Evolutionary conservation across 1,139 yeast genomes (phyloP).

Genomic region (Taphrina betulina): DNA sequence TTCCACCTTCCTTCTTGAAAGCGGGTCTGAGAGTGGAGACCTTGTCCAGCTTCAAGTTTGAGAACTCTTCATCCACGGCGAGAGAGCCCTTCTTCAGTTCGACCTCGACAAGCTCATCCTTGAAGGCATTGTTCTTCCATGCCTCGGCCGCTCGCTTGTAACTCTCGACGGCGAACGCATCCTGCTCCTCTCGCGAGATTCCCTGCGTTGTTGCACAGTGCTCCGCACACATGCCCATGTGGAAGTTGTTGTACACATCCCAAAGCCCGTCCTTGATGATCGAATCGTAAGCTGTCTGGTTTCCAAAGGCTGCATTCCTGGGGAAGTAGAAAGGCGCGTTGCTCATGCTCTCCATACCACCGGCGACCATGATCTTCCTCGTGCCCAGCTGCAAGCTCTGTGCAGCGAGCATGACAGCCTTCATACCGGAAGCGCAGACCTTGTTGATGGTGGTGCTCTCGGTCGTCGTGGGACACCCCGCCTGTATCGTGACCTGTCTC

Average conservation of each 20-base stretch:
- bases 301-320: conserved; percentile 82
- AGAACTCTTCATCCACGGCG: conserved; percentile 71
- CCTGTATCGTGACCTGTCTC: conserved; percentile 89
- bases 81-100: conserved; percentile 83
- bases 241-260: conserved; percentile 79
- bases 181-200: conserved; percentile 72
- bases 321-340: conserved; percentile 93
- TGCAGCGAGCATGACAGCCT: conserved; percentile 84
- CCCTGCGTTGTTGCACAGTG: conserved; percentile 77
- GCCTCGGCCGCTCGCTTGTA: conserved; percentile 82
- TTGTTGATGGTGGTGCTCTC: conserved; percentile 91
- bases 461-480: conserved; percentile 75
- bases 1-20: conserved; percentile 66
- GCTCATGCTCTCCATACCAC: conserved; percentile 97
- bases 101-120: conserved; percentile 73
- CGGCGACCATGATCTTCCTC: conserved; percentile 90
- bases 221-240: conserved; percentile 97
- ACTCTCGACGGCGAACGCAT: conserved; percentile 81
- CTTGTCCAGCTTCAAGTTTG: conserved; percentile 66
- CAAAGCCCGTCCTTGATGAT: conserved; percentile 84
- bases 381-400: conserved; percentile 84
- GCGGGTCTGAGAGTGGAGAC: conserved; percentile 83
- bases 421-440: conserved; percentile 96
- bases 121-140: conserved; percentile 72
- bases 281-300: conserved; percentile 74